These are phyloP conservation scores for Brasenia schreberi DNA, from an alignment of 164 flowering plant species.

Conservation along the genomic window DNA sequence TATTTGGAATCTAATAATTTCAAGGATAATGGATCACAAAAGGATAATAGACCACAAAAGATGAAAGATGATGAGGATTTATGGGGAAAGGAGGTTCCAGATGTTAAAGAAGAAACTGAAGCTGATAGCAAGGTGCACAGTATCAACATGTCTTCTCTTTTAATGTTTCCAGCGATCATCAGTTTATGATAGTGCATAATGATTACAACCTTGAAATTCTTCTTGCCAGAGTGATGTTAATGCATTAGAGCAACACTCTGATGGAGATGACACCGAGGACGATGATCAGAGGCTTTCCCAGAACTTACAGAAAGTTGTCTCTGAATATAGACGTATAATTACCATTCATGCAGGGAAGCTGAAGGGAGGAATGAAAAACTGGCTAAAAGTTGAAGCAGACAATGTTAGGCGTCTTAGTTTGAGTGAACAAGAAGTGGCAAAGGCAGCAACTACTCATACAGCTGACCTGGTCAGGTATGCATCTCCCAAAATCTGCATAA, in stretches of 20 bases:
- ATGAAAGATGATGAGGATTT: conserved; percentile 23
- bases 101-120: conserved; percentile 9
- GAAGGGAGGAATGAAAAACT: conserved; percentile 31
- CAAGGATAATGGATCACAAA: conserved; percentile 7
- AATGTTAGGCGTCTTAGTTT: conserved; percentile 73
- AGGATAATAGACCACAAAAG: conserved; percentile 14
- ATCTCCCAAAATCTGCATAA: neutral
- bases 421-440: conserved; percentile 71
- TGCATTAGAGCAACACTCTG: conserved; percentile 19
- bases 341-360: conserved; percentile 73
- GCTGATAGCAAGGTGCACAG: conserved; percentile 16
- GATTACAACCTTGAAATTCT: conserved; percentile 6
- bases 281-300: conserved; percentile 13
- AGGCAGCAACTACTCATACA: conserved; percentile 31
- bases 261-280: conserved; percentile 29
- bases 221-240: conserved; percentile 7
- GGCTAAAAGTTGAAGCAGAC: conserved; percentile 20
- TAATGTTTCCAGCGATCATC: conserved; percentile 8
- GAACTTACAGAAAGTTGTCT: conserved; percentile 10
- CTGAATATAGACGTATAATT: conserved; percentile 55
- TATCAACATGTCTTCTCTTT: neutral
- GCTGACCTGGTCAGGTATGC: conserved; percentile 56
- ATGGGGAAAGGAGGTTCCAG: conserved; percentile 32
- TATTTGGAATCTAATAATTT: conserved; percentile 18
- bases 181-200: conserved; percentile 8